These are phyloP conservation scores for Pyronema domesticum DNA, from an alignment of 495 filamentous ascomycete species.

Conservation along the genomic window DNA sequence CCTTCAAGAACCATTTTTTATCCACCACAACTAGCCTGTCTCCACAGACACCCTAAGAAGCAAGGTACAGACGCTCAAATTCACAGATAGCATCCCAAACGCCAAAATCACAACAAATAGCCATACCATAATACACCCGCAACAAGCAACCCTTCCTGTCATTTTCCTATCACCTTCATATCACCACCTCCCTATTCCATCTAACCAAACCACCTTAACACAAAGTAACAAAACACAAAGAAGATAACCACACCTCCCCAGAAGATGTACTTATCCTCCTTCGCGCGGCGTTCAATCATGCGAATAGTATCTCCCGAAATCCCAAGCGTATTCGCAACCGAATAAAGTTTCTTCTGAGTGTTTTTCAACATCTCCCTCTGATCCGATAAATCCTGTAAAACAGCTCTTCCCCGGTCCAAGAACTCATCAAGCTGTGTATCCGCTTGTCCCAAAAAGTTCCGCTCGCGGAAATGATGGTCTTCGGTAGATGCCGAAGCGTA, in stretches of 20 bases:
- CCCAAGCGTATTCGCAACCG: constrained; percentile 82
- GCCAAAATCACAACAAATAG: neutral
- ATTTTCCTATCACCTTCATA: neutral
- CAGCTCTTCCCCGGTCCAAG: constrained; percentile 72
- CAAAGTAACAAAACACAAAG: constrained; percentile 77
- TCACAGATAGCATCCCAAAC: neutral
- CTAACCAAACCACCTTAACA: constrained; percentile 44
- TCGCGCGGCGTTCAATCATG: constrained; percentile 80
- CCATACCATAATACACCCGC: neutral
- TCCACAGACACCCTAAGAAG: neutral
- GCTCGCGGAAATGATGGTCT: constrained; percentile 70
- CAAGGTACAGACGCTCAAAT: neutral
- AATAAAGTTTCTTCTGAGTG: constrained; percentile 78
- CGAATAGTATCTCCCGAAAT: constrained; percentile 90
- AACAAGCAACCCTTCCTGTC: neutral
- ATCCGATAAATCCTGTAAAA: constrained; percentile 71
- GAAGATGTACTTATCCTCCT: constrained; percentile 97
- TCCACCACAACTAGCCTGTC: neutral
- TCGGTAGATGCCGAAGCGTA: constrained; percentile 8
- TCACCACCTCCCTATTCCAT: neutral
- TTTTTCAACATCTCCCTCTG: constrained; percentile 90
- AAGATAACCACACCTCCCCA: constrained; percentile 77
- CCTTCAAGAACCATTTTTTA: neutral
- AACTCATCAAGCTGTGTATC: constrained; percentile 80
- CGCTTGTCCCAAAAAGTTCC: constrained; percentile 64